Percentiles rank a stretch among this genome's conserved stretches.
Evolutionary conservation across 345 rosid genomes (phyloP).

Genomic region (Mercurialis annua): DNA sequence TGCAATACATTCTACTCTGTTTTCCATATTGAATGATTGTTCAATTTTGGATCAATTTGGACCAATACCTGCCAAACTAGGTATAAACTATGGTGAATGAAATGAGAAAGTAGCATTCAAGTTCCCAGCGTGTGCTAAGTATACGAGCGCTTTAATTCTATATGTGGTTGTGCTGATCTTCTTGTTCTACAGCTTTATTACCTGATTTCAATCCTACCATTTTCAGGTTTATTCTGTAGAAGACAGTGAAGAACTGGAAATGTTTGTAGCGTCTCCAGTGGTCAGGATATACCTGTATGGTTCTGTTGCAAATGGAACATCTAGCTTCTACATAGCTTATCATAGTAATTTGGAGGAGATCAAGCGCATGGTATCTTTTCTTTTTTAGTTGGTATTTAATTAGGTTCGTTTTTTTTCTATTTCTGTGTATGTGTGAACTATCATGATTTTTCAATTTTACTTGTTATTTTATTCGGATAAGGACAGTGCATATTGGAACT

Average conservation of each 20-base stretch:
- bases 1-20: background rate
- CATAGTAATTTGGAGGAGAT: constrained; percentile 44
- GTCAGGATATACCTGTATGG: constrained; percentile 59
- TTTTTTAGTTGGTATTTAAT: no score
- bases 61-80: background rate
- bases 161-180: background rate
- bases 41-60: background rate
- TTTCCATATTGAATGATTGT: background rate
- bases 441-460: constrained; percentile 16
- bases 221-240: constrained; percentile 77
- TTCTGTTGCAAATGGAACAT: constrained; percentile 34
- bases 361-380: constrained; percentile 49
- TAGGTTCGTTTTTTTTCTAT: background rate
- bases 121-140: background rate
- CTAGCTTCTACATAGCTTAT: constrained; percentile 31
- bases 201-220: background rate
- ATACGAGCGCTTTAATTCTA: background rate
- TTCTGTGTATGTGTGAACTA: background rate
- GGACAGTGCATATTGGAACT: constrained; percentile 65
- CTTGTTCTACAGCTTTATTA: background rate
- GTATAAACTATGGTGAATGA: background rate
- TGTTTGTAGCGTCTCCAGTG: constrained; percentile 64
- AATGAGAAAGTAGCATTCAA: background rate
- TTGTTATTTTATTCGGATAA: constrained; percentile 28
- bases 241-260: constrained; percentile 55